Percentiles rank a stretch among this genome's conserved stretches.
Conservation (phyloP, 805 yeast genomes). For the Candida xiaguanensis region DNA sequence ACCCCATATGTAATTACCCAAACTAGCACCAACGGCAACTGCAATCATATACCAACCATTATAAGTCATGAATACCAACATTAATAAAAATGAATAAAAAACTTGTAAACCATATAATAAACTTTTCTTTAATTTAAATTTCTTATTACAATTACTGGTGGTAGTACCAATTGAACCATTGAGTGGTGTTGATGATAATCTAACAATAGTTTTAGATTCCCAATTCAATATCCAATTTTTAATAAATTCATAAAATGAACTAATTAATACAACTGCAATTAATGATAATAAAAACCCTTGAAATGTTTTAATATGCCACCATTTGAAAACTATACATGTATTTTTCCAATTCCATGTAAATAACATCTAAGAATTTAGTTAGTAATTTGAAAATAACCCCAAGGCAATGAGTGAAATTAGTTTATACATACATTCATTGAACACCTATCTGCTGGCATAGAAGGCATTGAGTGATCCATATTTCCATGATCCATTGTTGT, state of each 20-base stretch:
- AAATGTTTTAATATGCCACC: slow-evolving; percentile 72
- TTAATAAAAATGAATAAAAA: slow-evolving; percentile 64
- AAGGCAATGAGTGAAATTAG: not conserved
- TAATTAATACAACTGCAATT: slow-evolving; percentile 42
- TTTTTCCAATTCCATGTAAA: slow-evolving; percentile 77
- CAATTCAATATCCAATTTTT: slow-evolving; percentile 26
- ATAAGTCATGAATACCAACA: slow-evolving; percentile 85
- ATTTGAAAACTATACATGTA: slow-evolving; percentile 66
- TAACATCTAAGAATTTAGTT: slow-evolving; percentile 43
- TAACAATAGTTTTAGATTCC: slow-evolving; percentile 29
- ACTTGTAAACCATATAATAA: slow-evolving; percentile 61
- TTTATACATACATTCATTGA: slow-evolving; percentile 47
- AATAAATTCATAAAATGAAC: slow-evolving; percentile 62
- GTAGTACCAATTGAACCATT: slow-evolving; percentile 1
- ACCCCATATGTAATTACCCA: slow-evolving; percentile 66
- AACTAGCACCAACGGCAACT: slow-evolving; percentile 65
- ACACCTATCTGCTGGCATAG: slow-evolving; percentile 32
- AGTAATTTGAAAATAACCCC: too few species aligned
- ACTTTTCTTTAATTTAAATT: slow-evolving; percentile 31
- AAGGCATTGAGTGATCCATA: slow-evolving; percentile 22
- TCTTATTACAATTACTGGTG: slow-evolving; percentile 2
- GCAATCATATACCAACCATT: slow-evolving; percentile 83
- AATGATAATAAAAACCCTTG: slow-evolving; percentile 52
- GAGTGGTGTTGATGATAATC: slow-evolving; percentile 7
- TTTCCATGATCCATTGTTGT: slow-evolving; percentile 8